Conservation (phyloP, 352 stramenopile genomes). For the Phytophthora nicotianae region DNA sequence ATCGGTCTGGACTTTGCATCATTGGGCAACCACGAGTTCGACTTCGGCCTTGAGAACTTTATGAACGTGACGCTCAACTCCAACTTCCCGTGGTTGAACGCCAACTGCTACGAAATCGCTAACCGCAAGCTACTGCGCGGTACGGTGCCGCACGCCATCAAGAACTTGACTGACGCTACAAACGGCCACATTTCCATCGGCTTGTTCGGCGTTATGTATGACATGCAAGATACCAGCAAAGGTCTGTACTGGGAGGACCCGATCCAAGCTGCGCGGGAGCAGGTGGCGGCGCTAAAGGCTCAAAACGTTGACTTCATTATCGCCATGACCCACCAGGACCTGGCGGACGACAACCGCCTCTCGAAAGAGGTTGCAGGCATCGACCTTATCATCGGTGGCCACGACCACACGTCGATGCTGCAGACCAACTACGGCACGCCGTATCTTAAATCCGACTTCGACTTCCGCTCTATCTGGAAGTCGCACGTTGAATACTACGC, state of each 20-base stretch:
- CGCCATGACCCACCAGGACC: constrained; percentile 70
- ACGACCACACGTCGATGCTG: constrained; percentile 78
- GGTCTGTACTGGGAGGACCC: constrained; percentile 71
- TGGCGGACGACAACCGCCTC: constrained; percentile 74
- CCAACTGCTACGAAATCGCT: constrained; percentile 66
- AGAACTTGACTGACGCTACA: constrained; percentile 43
- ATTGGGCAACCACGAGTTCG: constrained; percentile 85
- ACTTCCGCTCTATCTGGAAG: constrained; percentile 74
- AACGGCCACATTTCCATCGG: constrained; percentile 64
- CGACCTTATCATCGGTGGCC: constrained; percentile 70
- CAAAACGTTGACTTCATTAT: constrained; percentile 75
- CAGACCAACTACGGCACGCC: constrained; percentile 74
- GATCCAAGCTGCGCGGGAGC: constrained; percentile 54
- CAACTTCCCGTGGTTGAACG: constrained; percentile 79
- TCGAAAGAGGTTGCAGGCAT: constrained; percentile 69
- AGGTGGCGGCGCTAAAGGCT: constrained; percentile 49
- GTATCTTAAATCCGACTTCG: constrained; percentile 76
- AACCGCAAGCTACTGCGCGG: constrained; percentile 55
- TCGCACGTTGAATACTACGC: constrained; percentile 68
- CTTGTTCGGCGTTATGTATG: constrained; percentile 81
- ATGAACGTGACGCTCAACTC: constrained; percentile 61
- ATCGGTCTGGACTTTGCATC: constrained; percentile 76
- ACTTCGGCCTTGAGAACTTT: constrained; percentile 80
- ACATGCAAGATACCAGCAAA: constrained; percentile 72
- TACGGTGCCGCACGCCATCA: constrained; percentile 55